Evolutionary conservation across 495 filamentous ascomycete genomes (phyloP), one percentile per base, ranked within the genome.

Genomic region (Ramalina peruviana): DNA sequence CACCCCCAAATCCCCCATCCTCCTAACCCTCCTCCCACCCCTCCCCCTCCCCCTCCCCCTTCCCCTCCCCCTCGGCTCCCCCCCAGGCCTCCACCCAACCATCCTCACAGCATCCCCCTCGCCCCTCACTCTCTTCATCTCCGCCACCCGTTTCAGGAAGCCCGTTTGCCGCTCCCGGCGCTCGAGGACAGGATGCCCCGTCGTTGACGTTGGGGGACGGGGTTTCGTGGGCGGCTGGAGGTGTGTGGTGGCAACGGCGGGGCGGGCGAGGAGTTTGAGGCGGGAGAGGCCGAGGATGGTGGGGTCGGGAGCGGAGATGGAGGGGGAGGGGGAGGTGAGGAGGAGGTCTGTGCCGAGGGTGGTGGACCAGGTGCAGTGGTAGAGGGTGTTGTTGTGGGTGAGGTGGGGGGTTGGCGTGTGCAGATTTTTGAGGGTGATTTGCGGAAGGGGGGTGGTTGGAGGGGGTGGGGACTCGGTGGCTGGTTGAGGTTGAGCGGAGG

Each of bases 261-360:
- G 71, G 48, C 67, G 66, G 33, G 65, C 71, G 5, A 70, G 46
- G 20, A 76, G 66, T 56, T 72, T 74, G 25, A 72, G 68, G 38
- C 64, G 65, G 56, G 77, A 79, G 36, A 79, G 75, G 13, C 74
- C 78, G 13, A 89, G 60, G 6, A 87, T 68, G 52, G 82, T 73
- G 21, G 81, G 79, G 43, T 38, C 73, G 61, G 65, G n/a, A 58
- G 65, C 12, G 65, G 46, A 70, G 54, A 26, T 60, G 48, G 66
- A 65, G 25, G 52, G 54, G 71, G 37, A 44, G 72, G 76, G 1
- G 45, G n/a, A 36, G 33, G 76, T 66, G 49, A 95, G 80, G 49
- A 88, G 71, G 53, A 94, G 60, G 43, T 93, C 85, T 0, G 86
- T 92, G 30, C 88, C 88, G 3, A 90, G 72, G 50, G 85, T 82